Evolutionary conservation across 2,329 filamentous ascomycete species (phyloP).

Genomic region (Penicillium sp.): DNA sequence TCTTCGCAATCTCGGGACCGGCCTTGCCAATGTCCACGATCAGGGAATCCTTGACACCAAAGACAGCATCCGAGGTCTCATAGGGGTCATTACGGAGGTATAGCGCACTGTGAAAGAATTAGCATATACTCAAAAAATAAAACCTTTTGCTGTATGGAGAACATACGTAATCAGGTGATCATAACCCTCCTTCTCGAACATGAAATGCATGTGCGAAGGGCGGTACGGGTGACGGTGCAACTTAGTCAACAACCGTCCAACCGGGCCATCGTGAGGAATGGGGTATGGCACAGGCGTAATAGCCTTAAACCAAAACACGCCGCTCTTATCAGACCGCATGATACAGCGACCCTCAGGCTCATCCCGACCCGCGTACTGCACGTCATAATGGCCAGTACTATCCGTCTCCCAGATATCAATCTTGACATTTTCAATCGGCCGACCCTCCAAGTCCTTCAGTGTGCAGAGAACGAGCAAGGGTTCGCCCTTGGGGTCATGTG

Average conservation of each 20-base stretch:
- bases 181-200: constrained; percentile 78
- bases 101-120: constrained; percentile 57
- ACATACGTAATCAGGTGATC: constrained; percentile 81
- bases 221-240: constrained; percentile 74
- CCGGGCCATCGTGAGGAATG: constrained; percentile 80
- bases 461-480: constrained; percentile 73
- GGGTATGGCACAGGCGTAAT: constrained; percentile 84
- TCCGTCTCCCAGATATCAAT: constrained; percentile 87
- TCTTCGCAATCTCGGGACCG: constrained; percentile 53
- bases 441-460: constrained; percentile 63
- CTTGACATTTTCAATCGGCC: constrained; percentile 64
- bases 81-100: constrained; percentile 78
- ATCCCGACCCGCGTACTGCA: constrained; percentile 66
- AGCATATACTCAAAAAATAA: background rate
- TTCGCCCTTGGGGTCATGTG: constrained; percentile 67
- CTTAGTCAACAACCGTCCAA: constrained; percentile 66
- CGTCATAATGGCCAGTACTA: constrained; percentile 76
- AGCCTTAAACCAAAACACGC: constrained; percentile 79
- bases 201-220: constrained; percentile 81
- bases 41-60: constrained; percentile 80
- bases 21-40: constrained; percentile 64
- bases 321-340: constrained; percentile 67
- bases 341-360: constrained; percentile 72
- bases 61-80: constrained; percentile 80
- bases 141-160: background rate